Percentiles rank a stretch among this genome's conserved stretches.
phyloP scores from a whole-genome alignment of 163 green algal genomes.

The Volvox carteri region DNA sequence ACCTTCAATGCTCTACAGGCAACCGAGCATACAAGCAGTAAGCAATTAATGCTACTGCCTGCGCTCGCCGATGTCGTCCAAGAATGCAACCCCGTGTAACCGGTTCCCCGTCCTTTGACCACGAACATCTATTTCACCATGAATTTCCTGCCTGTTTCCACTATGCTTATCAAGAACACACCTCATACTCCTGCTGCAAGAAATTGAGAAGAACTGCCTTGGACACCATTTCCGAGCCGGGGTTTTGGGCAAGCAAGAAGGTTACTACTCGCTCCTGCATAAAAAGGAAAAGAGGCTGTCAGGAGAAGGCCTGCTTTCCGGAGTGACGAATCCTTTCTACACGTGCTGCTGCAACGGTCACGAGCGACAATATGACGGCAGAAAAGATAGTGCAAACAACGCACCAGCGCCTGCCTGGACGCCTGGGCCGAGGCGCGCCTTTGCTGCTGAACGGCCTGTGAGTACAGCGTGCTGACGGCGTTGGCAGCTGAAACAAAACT shows the following conservation, averaged over 20 bases:
- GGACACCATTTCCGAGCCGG: constrained; percentile 57
- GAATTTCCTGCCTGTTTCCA: neutral
- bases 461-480: constrained; percentile 69
- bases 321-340: too few species aligned
- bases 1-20: constrained; percentile 59
- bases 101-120: neutral
- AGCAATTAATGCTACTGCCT: neutral
- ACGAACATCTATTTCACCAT: neutral
- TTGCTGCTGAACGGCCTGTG: constrained; percentile 59
- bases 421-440: constrained; percentile 17
- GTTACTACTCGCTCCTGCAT: constrained; percentile 68
- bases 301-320: neutral
- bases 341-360: too few species aligned
- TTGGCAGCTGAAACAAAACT: constrained; percentile 73
- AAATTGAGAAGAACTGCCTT: constrained; percentile 70
- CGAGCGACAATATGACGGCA: too few species aligned
- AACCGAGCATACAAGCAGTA: neutral
- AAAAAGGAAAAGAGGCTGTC: neutral
- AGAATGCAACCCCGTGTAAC: neutral
- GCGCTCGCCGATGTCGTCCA: neutral
- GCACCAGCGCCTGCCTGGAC: constrained; percentile 60
- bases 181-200: constrained; percentile 77
- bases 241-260: constrained; percentile 65
- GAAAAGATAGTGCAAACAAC: neutral
- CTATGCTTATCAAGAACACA: constrained; percentile 35